A percentile compares a stretch with the other conserved stretches of the same genome.
Evolutionary conservation across 208 protist genomes (phyloP).

Genomic region (Trichomonas tenax): DNA sequence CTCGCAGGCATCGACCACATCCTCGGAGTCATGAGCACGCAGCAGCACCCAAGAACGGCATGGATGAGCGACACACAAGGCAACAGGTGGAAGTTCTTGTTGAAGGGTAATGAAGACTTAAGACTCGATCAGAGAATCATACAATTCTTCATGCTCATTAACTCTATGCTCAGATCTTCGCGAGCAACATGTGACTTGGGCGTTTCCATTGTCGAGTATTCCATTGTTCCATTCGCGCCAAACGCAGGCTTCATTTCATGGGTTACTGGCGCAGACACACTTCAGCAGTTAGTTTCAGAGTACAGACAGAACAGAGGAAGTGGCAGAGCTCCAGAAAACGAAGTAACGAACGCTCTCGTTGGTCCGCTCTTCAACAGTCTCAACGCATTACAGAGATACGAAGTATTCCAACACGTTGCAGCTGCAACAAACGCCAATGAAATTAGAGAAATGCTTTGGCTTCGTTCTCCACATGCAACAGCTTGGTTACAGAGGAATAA

Average conservation of each 20-base stretch:
- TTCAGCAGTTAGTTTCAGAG: constrained; percentile 3
- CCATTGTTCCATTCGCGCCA: constrained; percentile 10
- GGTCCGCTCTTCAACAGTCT: background rate
- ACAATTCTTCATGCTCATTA: constrained; percentile 12
- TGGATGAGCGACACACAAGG: background rate
- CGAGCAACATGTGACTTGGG: background rate
- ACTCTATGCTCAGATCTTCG: background rate
- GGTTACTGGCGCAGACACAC: background rate
- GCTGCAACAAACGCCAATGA: background rate
- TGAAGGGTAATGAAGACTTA: constrained; percentile 26
- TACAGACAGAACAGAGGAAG: background rate
- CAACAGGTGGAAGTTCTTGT: background rate
- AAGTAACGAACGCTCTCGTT: background rate
- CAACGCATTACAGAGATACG: background rate
- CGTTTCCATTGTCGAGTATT: background rate
- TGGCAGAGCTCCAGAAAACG: background rate
- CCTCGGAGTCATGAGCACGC: background rate
- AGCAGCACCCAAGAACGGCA: constrained; percentile 1
- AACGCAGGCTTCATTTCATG: background rate
- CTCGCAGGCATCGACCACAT: background rate
- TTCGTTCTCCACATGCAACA: background rate
- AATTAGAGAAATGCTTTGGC: background rate
- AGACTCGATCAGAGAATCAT: constrained; percentile 22
- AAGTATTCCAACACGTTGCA: background rate
- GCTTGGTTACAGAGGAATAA: background rate